These are phyloP conservation scores for Yarrowia sp. DNA, from an alignment of 805 yeast genomes.

Conservation along the genomic window DNA sequence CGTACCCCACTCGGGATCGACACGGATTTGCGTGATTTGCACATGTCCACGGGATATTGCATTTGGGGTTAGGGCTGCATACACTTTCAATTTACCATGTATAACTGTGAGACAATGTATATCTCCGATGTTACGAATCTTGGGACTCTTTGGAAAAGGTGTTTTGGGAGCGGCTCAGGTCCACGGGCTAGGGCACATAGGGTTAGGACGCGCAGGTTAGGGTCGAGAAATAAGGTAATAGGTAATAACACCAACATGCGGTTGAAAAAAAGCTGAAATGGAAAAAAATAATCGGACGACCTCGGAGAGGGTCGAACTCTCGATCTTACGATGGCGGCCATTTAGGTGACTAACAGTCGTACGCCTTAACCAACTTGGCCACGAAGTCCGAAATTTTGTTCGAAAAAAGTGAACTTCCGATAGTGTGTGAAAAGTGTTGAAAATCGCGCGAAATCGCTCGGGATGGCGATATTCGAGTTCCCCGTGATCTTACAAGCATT, in stretches of 20 bases:
- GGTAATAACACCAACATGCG: too few relatives aligned
- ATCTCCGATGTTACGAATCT: too few relatives aligned
- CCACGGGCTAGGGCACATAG: too few relatives aligned
- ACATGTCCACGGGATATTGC: neutral
- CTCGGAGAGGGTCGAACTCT: conserved; percentile 28
- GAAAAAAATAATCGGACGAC: conserved; percentile 8
- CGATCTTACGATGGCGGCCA: conserved; percentile 28
- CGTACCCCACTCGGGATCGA: conserved; percentile 7
- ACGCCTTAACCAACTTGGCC: conserved; percentile 28
- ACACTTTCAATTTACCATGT: conserved; percentile 1
- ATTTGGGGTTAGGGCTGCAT: neutral
- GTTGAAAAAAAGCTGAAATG: too few relatives aligned
- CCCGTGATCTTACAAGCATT: too few relatives aligned
- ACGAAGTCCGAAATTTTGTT: conserved; percentile 5
- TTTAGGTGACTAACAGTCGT: conserved; percentile 23
- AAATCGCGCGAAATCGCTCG: neutral
- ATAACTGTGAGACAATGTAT: neutral
- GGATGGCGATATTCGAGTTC: too few relatives aligned
- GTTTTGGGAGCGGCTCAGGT: too few relatives aligned
- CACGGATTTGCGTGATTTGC: conserved; percentile 13
- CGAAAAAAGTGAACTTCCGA: neutral
- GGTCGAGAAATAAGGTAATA: too few relatives aligned
- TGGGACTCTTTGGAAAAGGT: too few relatives aligned
- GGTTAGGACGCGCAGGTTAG: too few relatives aligned
- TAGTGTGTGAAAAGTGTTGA: too few relatives aligned